Percentiles rank a stretch among this genome's conserved stretches.
These are phyloP conservation scores for Closterium sp. DNA, from an alignment of 139 green algal genomes.

Conservation along the genomic window DNA sequence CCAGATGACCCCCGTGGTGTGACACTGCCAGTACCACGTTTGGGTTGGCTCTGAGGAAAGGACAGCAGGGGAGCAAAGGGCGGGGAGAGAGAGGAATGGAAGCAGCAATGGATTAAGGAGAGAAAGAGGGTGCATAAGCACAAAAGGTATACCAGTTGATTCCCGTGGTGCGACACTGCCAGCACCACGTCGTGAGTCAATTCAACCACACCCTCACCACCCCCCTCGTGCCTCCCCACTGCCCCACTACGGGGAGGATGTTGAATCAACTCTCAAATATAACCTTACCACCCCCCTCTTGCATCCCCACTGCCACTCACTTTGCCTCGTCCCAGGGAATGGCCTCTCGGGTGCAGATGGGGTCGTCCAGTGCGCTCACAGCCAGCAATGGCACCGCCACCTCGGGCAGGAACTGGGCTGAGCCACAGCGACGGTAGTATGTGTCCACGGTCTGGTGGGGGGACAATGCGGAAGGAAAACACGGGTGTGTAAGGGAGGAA, in stretches of 20 bases:
- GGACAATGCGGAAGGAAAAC: not conserved
- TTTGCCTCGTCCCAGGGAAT: slow-evolving; percentile 50
- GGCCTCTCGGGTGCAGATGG: slow-evolving; percentile 46
- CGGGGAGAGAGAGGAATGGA: too few relatives aligned
- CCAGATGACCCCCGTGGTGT: not conserved
- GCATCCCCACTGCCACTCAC: not conserved
- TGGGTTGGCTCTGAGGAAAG: slow-evolving; percentile 11
- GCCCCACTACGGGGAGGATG: not conserved
- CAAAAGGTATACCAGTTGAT: too few relatives aligned
- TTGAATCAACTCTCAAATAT: too few relatives aligned
- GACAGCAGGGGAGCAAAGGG: too few relatives aligned
- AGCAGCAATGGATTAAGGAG: too few relatives aligned
- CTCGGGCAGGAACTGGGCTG: slow-evolving; percentile 16
- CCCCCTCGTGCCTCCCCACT: too few relatives aligned
- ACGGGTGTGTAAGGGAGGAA: not conserved
- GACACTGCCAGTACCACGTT: slow-evolving; percentile 31
- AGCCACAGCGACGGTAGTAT: slow-evolving; percentile 41
- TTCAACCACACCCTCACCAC: not conserved
- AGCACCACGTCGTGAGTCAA: too few relatives aligned
- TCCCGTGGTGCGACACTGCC: too few relatives aligned
- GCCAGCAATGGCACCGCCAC: slow-evolving; percentile 30
- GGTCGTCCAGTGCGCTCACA: slow-evolving; percentile 45
- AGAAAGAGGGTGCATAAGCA: too few relatives aligned
- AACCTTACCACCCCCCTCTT: not conserved
- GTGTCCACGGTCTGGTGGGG: slow-evolving; percentile 41